Base-by-base conservation (phyloP, 805 yeast genomes). In the Zygosaccharomyces kombuchaensis region DNA sequence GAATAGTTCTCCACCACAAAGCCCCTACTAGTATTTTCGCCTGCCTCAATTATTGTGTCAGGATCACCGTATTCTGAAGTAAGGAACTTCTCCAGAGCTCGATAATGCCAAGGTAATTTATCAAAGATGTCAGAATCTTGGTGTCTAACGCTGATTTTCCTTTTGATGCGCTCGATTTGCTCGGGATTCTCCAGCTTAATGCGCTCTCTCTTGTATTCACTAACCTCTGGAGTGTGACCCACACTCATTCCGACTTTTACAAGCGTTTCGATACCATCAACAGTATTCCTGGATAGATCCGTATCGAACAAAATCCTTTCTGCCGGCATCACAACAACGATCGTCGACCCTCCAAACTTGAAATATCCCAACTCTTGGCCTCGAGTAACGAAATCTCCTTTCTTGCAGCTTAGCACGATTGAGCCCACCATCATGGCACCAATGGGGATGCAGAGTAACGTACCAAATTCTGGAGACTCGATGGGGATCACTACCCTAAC, bases 371-470 rank as follows among this genome's bases (percentile, higher is more conserved):
- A 66, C 57, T 91, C 98, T 35, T 86, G 90, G 3, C 93, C 86
- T 37, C 90, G 73, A 7, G 66, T 56, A 3, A 91, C 72, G 0
- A 43, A 31, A 36, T 80, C 80, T 2, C 87, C 88, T 37, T 74
- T 77, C 43, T 75, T 61, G 12, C 81, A 82, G 0, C 91, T 82
- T 23, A 91, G 63, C 0, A 88, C 76, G 2, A 84, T 89, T 1
- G 96, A 84, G 0, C 98, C 98, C 2, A 91, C 99, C 97, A 91
- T 89, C 98, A 93, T 91, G 0, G 99, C 99, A 29, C 99, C 99
- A 3, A 91, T 87, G 5, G 93, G 81, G 17, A 88, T 78, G 67
- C 87, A 74, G 50, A 85, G 69, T 14, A 91, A 84, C 0, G 77
- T 73, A 0, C 97, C 97, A 62, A 87, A 90, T n/a, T 76, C 70